Evolutionary conservation across 805 yeast species (phyloP), one percentile per base, ranked within the genome.

Genomic region (Ogataea dorogensis): DNA sequence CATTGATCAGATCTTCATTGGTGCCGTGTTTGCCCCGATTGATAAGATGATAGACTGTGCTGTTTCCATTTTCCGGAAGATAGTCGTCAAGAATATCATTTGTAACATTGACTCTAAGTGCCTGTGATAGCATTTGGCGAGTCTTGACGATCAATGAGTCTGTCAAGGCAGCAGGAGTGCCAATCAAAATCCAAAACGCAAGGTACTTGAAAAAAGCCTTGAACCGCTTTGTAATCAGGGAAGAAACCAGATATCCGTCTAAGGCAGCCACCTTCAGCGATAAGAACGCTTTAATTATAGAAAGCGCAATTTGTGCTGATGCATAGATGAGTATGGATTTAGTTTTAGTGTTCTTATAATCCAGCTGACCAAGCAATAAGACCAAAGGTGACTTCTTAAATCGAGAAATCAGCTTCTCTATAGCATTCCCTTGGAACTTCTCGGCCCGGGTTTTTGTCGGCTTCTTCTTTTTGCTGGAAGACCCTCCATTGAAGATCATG

Each of bases 191-290:
- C 97, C 97, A 89, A 51, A 75, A 68, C 2, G 73, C 66, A 37
- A 88, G 59, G 18, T 82, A 71, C 42, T 72, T 71, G 38, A 80
- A 64, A 52, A 89, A 88, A 28, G 68, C 69, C 30, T 70, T 67
- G 43, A 87, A 82, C 33, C 72, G 71, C 44, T 82, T 86, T 25
- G 81, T 73, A 18, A 89, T 85, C 48, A 89, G 70, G 1, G 86
- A 77, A 0, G 95, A 86, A 4, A 89, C 96, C 36, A 89, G 65
- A 53, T 70, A 68, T 46, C 97, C 97, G 59, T 89, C 97, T 40
- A 89, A 67, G 9, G 81, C 75, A 5, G 97, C 96, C 11, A 88
- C 89, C 51, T 80, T 79, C 30, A 89, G 69, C 2, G 95, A 81
- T 17, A 89, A 62, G 16, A 80, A 58, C 0, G 96, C 91, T 46